phyloP scores from a whole-genome alignment of 805 yeast species.

The Wickerhamomyces strasburgensis region DNA sequence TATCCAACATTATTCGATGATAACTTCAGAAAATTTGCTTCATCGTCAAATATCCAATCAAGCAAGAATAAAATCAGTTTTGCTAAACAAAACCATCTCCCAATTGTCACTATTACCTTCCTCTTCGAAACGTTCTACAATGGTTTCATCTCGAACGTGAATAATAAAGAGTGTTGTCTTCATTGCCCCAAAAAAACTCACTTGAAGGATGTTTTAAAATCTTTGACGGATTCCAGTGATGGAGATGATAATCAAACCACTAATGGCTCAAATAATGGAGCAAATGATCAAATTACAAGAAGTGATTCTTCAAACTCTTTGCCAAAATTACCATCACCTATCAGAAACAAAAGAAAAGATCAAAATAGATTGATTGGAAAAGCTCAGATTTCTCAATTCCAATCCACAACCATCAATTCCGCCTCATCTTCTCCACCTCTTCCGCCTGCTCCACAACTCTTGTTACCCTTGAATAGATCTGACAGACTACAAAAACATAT shows the following conservation, averaged over 20 bases:
- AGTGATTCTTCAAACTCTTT: constrained; percentile 18
- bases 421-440: no score
- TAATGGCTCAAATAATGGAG: constrained; percentile 1
- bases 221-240: constrained; percentile 1
- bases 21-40: constrained; percentile 18
- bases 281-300: background rate
- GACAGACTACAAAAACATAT: no score
- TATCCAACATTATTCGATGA: constrained; percentile 27
- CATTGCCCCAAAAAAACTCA: constrained; percentile 38
- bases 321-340: constrained; percentile 49
- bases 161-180: constrained; percentile 50
- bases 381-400: constrained; percentile 33
- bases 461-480: no score
- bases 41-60: constrained; percentile 32
- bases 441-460: no score
- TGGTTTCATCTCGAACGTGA: constrained; percentile 35
- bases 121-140: constrained; percentile 45
- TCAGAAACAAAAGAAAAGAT: constrained; percentile 38
- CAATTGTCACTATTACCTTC: constrained; percentile 51
- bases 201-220: constrained; percentile 24
- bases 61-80: constrained; percentile 53
- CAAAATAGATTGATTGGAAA: constrained; percentile 42
- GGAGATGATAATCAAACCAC: background rate
- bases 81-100: constrained; percentile 52
- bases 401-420: no score